Percentiles rank a stretch among this genome's conserved stretches.
Evolutionary conservation across 352 stramenopile genomes (phyloP).

Genomic region (Phytophthora pseudosyringae): DNA sequence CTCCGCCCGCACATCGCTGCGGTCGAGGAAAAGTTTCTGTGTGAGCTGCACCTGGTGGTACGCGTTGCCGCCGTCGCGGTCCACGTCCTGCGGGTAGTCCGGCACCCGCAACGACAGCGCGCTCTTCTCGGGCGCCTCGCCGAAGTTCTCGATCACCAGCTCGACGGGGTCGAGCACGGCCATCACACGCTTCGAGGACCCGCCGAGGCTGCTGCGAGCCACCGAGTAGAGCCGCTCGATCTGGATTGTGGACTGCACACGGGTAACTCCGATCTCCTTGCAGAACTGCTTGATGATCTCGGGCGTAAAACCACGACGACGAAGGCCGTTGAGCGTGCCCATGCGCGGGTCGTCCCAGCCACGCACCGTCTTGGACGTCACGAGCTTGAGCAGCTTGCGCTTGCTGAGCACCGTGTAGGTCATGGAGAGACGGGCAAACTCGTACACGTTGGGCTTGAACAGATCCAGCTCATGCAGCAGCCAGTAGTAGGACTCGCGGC

Average conservation of each 20-base stretch:
- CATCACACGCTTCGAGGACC: conserved; percentile 82
- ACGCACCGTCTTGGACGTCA: conserved; percentile 93
- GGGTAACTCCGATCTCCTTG: conserved; percentile 87
- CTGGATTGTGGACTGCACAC: conserved; percentile 88
- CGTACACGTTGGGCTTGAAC: conserved; percentile 98
- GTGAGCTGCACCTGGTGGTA: conserved; percentile 73
- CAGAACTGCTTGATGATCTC: conserved; percentile 90
- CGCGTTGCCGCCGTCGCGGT: conserved; percentile 57
- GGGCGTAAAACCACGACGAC: conserved; percentile 84
- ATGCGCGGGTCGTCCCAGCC: conserved; percentile 97
- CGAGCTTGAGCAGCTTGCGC: conserved; percentile 97
- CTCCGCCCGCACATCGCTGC: conserved; percentile 66
- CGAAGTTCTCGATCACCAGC: conserved; percentile 77
- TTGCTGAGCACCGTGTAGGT: conserved; percentile 99
- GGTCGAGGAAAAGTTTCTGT: conserved; percentile 72
- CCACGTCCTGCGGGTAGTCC: conserved; percentile 78
- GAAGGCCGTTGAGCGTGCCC: conserved; percentile 96
- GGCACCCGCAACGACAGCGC: conserved; percentile 58
- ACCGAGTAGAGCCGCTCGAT: conserved; percentile 83
- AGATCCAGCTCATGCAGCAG: conserved; percentile 97
- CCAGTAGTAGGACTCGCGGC: conserved; percentile 99
- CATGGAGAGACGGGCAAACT: conserved; percentile 97
- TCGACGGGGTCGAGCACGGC: conserved; percentile 82
- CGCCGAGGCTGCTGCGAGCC: conserved; percentile 68
- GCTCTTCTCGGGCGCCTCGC: conserved; percentile 43